A percentile compares a stretch with the other conserved stretches of the same genome.
phyloP scores from a whole-genome alignment of 208 protist genomes.

The Trypanosomatidae sp. region DNA sequence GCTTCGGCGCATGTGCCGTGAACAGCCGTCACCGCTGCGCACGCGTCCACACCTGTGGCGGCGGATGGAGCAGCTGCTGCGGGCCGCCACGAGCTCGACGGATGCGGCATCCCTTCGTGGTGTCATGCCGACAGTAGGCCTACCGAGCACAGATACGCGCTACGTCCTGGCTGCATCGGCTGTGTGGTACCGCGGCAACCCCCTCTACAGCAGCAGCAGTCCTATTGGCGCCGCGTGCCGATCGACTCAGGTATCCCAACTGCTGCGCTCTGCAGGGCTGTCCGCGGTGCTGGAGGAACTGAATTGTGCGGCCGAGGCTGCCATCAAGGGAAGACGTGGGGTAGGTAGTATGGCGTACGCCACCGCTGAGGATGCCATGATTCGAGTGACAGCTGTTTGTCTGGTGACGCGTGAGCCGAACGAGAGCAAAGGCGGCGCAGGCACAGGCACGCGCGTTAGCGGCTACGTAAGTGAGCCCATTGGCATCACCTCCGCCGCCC shows the following conservation, averaged over 20 bases:
- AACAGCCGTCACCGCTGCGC: slow-evolving; percentile 30
- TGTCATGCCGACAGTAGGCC: slow-evolving; percentile 27
- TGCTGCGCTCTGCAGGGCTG: slow-evolving; percentile 48
- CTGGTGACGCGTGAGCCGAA: background rate
- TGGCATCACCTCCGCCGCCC: background rate
- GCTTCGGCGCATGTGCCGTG: slow-evolving; percentile 32
- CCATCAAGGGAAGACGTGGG: background rate
- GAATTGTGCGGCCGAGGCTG: background rate
- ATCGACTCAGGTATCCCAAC: slow-evolving; percentile 20
- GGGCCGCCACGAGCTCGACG: slow-evolving; percentile 29
- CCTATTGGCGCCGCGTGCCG: background rate
- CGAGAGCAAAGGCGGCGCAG: background rate
- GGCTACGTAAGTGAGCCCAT: slow-evolving; percentile 15
- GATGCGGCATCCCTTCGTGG: slow-evolving; percentile 41
- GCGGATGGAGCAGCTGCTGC: slow-evolving; percentile 38
- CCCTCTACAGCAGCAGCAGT: slow-evolving; percentile 26
- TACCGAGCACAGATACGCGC: slow-evolving; percentile 12
- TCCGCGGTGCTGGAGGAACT: slow-evolving; percentile 29
- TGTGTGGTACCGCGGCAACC: slow-evolving; percentile 36
- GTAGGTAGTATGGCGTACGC: slow-evolving; percentile 2
- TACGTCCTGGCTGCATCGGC: slow-evolving; percentile 17
- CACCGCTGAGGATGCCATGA: background rate
- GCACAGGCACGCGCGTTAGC: background rate
- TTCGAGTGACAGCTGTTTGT: slow-evolving; percentile 15
- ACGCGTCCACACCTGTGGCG: slow-evolving; percentile 19